Evolutionary conservation across 495 filamentous ascomycete genomes (phyloP).

Genomic region (Penicillium waksmanii): DNA sequence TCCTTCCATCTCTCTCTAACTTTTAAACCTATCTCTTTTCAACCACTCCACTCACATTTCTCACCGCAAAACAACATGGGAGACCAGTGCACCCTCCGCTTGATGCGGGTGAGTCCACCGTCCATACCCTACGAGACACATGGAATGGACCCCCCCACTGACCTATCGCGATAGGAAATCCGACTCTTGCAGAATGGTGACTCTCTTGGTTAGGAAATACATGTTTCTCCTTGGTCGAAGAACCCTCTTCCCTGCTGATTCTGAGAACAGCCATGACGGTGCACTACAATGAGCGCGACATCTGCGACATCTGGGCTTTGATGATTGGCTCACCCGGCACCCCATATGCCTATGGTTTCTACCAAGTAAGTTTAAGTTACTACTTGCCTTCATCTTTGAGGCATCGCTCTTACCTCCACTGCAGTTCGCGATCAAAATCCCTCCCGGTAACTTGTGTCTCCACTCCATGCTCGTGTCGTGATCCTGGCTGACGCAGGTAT

Average conservation of each 20-base stretch:
- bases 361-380: conserved; percentile 69
- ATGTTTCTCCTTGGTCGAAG: neutral
- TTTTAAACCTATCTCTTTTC: neutral
- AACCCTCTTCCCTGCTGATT: neutral
- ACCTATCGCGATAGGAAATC: conserved; percentile 20
- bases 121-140: no score
- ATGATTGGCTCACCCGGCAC: conserved; percentile 94
- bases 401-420: neutral
- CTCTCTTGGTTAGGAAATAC: conserved; percentile 17
- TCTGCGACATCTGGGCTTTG: conserved; percentile 84
- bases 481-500: neutral
- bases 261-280: conserved; percentile 47
- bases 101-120: conserved; percentile 20
- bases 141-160: neutral
- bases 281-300: conserved; percentile 80
- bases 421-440: conserved; percentile 44
- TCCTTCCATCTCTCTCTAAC: neutral
- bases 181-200: conserved; percentile 20
- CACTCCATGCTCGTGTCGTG: neutral
- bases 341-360: conserved; percentile 96
- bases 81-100: conserved; percentile 23
- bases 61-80: conserved; percentile 13
- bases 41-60: neutral
- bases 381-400: neutral
- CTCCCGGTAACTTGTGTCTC: conserved; percentile 28